Conservation (phyloP, 2,329 filamentous ascomycete genomes). For the Claviceps maximensis region DNA sequence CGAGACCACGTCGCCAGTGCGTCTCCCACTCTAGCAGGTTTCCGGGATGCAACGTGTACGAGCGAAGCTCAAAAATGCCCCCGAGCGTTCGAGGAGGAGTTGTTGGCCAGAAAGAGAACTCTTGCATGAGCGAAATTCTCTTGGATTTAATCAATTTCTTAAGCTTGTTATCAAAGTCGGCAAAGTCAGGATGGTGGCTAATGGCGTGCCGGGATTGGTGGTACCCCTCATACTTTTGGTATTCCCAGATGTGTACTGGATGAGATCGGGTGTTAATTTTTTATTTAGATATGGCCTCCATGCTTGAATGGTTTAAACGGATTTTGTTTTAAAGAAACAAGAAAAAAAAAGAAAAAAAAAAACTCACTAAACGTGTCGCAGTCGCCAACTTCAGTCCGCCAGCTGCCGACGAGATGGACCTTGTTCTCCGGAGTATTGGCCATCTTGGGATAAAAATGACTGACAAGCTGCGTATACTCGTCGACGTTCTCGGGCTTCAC, state of each 20-base stretch:
- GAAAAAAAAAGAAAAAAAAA: not conserved
- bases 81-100: conserved; percentile 79
- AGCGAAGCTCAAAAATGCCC: conserved; percentile 88
- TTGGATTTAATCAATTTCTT: conserved; percentile 76
- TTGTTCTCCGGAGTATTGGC: conserved; percentile 76
- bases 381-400: conserved; percentile 94
- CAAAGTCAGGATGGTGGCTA: conserved; percentile 67
- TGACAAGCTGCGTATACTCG: conserved; percentile 82
- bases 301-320: not conserved
- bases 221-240: conserved; percentile 92
- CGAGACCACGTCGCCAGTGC: conserved; percentile 87
- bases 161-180: conserved; percentile 71
- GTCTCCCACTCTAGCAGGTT: conserved; percentile 98
- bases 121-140: conserved; percentile 89
- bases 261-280: not conserved
- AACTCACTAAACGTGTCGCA: conserved; percentile 84
- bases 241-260: conserved; percentile 97
- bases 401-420: conserved; percentile 92
- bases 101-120: conserved; percentile 99
- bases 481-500: conserved; percentile 93
- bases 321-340: not conserved
- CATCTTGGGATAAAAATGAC: conserved; percentile 85
- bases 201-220: conserved; percentile 84
- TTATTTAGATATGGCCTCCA: not conserved
- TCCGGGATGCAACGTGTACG: conserved; percentile 90